Conservation (phyloP, 179 eudicot species). For the Silene vulgaris region DNA sequence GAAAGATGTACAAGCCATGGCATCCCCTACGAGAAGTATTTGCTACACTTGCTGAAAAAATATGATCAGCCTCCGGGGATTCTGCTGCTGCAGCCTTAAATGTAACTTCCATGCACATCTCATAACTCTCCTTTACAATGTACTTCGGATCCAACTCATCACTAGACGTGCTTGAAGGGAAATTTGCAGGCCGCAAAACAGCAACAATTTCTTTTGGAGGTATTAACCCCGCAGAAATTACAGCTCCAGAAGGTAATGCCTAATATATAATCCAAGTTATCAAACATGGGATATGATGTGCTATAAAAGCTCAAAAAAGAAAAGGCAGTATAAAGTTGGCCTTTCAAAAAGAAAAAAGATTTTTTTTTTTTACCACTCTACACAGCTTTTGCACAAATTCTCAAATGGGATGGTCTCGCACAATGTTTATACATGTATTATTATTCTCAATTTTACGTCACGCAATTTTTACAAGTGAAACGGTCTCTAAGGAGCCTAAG, state of each 20-base stretch:
- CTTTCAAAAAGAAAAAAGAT: no score
- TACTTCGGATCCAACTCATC: constrained; percentile 47
- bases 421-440: no score
- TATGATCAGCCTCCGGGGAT: constrained; percentile 13
- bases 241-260: constrained; percentile 40
- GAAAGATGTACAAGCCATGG: constrained; percentile 56
- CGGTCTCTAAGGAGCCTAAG: no score
- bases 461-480: no score
- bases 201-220: constrained; percentile 57
- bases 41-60: constrained; percentile 29
- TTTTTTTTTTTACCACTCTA: no score
- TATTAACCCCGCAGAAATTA: constrained; percentile 41
- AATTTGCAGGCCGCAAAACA: constrained; percentile 53
- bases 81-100: constrained; percentile 21
- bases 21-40: constrained; percentile 38
- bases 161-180: constrained; percentile 17
- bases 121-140: constrained; percentile 40
- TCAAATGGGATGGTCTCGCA: no score
- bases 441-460: no score
- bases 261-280: constrained; percentile 22
- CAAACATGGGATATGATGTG: no score
- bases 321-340: no score
- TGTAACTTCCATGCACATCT: constrained; percentile 47
- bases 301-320: no score
- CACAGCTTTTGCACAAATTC: no score